A percentile compares a stretch with the other conserved stretches of the same genome.
These are phyloP conservation scores for Chamaenerion angustifolium DNA, from an alignment of 345 rosid species.

Conservation along the genomic window DNA sequence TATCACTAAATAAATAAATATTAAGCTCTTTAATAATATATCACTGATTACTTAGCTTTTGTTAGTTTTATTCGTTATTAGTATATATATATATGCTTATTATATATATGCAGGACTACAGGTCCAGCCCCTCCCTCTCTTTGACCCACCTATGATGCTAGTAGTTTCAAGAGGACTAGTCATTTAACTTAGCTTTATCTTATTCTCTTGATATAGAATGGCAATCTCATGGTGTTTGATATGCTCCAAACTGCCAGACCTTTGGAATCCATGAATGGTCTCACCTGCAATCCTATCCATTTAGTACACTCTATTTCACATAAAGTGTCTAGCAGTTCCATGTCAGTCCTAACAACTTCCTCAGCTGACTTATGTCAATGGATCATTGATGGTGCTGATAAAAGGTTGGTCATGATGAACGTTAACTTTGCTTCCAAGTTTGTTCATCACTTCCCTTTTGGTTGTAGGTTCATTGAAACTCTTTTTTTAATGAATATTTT, in stretches of 20 bases:
- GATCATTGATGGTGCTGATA: slow-evolving; percentile 37
- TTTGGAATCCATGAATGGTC: slow-evolving; percentile 41
- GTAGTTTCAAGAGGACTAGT: neutral
- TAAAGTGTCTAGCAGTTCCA: slow-evolving; percentile 21
- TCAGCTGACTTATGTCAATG: slow-evolving; percentile 68
- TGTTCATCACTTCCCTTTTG: too few species aligned
- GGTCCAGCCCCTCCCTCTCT: slow-evolving; percentile 22
- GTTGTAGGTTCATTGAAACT: too few species aligned
- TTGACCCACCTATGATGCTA: neutral
- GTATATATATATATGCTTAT: too few species aligned
- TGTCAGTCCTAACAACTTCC: slow-evolving; percentile 57
- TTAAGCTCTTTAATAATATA: too few species aligned
- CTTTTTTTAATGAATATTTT: too few species aligned
- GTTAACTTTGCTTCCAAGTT: neutral
- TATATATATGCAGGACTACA: slow-evolving; percentile 75
- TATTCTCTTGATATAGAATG: slow-evolving; percentile 33
- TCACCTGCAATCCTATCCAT: slow-evolving; percentile 63
- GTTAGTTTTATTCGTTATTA: too few species aligned
- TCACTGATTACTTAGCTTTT: too few species aligned
- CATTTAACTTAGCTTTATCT: neutral
- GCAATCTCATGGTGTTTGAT: slow-evolving; percentile 61
- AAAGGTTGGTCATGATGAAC: slow-evolving; percentile 30
- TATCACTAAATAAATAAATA: too few species aligned
- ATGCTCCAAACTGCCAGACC: slow-evolving; percentile 61
- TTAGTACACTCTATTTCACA: slow-evolving; percentile 39